phyloP scores from a whole-genome alignment of 805 yeast species.

The Nakazawaea pomicola region DNA sequence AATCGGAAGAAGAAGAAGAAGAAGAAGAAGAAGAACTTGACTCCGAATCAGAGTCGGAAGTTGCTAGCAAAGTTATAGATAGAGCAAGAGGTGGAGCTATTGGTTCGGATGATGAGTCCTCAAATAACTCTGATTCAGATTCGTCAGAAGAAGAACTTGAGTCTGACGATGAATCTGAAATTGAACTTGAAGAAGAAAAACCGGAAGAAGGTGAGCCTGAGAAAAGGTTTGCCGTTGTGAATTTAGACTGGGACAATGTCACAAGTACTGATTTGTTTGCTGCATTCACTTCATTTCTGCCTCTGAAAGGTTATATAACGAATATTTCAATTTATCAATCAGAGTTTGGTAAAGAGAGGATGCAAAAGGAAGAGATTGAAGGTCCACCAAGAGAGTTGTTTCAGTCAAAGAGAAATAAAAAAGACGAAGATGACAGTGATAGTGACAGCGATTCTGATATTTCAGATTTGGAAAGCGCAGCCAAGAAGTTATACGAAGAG shows the following conservation, averaged over 20 bases:
- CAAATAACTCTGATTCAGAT: slow-evolving; percentile 24
- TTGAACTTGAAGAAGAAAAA: slow-evolving; percentile 49
- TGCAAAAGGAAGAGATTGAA: slow-evolving; percentile 83
- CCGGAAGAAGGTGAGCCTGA: slow-evolving; percentile 91
- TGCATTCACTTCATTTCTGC: slow-evolving; percentile 81
- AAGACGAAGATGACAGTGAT: slow-evolving; percentile 33
- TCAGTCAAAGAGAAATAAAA: slow-evolving; percentile 32
- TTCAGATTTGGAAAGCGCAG: slow-evolving; percentile 47
- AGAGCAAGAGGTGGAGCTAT: slow-evolving; percentile 66
- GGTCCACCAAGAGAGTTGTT: slow-evolving; percentile 92
- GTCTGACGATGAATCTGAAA: slow-evolving; percentile 36
- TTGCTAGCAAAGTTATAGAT: slow-evolving; percentile 29
- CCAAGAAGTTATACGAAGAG: slow-evolving; percentile 71
- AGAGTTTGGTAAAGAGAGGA: slow-evolving; percentile 87
- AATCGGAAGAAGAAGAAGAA: slow-evolving; percentile 7
- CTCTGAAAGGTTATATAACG: slow-evolving; percentile 61
- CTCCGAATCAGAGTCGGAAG: slow-evolving; percentile 18
- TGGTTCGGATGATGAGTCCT: slow-evolving; percentile 39
- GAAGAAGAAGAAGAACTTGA: slow-evolving; percentile 19
- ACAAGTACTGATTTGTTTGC: slow-evolving; percentile 84
- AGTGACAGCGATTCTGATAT: slow-evolving; percentile 43
- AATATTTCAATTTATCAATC: slow-evolving; percentile 79
- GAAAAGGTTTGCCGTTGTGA: slow-evolving; percentile 80
- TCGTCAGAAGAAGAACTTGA: slow-evolving; percentile 34
- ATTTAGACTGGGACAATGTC: slow-evolving; percentile 97